These are phyloP conservation scores for Fusarium odoratissimum DNA, from an alignment of 2,329 filamentous ascomycete genomes.

Conservation along the genomic window DNA sequence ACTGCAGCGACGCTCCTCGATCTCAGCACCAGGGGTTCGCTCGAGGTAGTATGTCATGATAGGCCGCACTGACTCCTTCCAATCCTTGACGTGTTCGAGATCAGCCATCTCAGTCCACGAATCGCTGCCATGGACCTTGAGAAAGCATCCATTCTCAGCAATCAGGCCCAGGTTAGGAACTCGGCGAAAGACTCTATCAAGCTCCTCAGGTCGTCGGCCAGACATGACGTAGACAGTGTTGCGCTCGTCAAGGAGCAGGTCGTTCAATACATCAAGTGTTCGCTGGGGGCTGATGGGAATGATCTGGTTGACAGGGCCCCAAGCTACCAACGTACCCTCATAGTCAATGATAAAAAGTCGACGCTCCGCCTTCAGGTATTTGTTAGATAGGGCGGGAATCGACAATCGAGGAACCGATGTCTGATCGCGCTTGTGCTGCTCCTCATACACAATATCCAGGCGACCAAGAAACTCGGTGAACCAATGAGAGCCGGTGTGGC, in stretches of 20 bases:
- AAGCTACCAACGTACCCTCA: constrained; percentile 90
- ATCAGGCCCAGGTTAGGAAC: constrained; percentile 89
- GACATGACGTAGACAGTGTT: constrained; percentile 97
- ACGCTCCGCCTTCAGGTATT: constrained; percentile 73
- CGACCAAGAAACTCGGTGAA: constrained; percentile 78
- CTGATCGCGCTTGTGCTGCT: constrained; percentile 86
- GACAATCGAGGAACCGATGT: constrained; percentile 88
- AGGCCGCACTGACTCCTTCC: constrained; percentile 85
- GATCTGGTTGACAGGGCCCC: constrained; percentile 85
- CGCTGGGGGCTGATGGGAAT: constrained; percentile 87
- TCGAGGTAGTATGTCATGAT: constrained; percentile 93
- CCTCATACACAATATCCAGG: constrained; percentile 80
- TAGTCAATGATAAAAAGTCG: constrained; percentile 93
- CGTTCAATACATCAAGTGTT: constrained; percentile 83
- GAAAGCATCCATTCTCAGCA: constrained; percentile 93
- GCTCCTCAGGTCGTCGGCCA: constrained; percentile 84
- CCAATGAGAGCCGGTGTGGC: constrained; percentile 89
- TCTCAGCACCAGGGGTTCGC: constrained; percentile 85
- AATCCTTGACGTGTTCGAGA: constrained; percentile 73
- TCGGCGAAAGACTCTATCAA: constrained; percentile 85
- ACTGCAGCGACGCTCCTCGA: constrained; percentile 93
- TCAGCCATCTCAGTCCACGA: constrained; percentile 85
- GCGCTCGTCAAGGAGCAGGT: constrained; percentile 80
- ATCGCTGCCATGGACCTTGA: constrained; percentile 75
- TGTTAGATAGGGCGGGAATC: constrained; percentile 69